Base-by-base conservation (phyloP, 768 basidiomycete species). In the Termitomyces sp. region DNA sequence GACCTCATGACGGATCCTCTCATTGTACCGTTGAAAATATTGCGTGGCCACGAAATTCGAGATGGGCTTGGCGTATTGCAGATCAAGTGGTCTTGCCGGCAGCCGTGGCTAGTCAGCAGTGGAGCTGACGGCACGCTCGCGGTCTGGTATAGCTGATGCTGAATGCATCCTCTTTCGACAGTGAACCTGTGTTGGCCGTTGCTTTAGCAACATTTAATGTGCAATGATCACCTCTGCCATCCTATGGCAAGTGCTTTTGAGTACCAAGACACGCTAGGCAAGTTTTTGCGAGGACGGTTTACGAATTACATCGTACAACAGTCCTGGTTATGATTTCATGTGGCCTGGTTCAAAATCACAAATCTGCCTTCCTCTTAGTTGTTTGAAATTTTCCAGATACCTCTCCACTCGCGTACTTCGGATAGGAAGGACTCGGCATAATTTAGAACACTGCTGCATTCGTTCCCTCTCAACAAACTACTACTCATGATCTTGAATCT, bases 1-100 rank as follows among this genome's bases (percentile, higher is more conserved):
- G 97, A 99, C 69, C 80, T 98, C 43, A 89, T 97, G 85, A 95
- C 91, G 42, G 96, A 99, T 71, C 96, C 97, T 31, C 77, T 98
- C 55, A 98, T 99, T 63, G 96, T 99, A 1, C 97, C 97, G 18
- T 76, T 99, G 64, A 98, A 98, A 73, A 96, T 98, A 50, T 78
- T 99, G 43, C 79, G 91, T 32, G 97, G 95, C n/a, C 97, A 98
- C 70, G 76, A 81, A 42, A 73, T 98, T 51, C 81, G 73, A 56
- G 92, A 95, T 29, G 91, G 89, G 1, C 79, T 98, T 22, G 97
- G 97, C 36, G 95, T 98, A 50, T 77, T 98, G 55, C 90, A 94
- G 65, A 76, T 95, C 54, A 85, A 79, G 68, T 99, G 97, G 96
- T 89, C 88, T 56, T 83, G 77, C 62, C 83, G 83, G 59, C 87